phyloP scores from a whole-genome alignment of 495 filamentous ascomycete species.

The Aspergillus wentii region DNA sequence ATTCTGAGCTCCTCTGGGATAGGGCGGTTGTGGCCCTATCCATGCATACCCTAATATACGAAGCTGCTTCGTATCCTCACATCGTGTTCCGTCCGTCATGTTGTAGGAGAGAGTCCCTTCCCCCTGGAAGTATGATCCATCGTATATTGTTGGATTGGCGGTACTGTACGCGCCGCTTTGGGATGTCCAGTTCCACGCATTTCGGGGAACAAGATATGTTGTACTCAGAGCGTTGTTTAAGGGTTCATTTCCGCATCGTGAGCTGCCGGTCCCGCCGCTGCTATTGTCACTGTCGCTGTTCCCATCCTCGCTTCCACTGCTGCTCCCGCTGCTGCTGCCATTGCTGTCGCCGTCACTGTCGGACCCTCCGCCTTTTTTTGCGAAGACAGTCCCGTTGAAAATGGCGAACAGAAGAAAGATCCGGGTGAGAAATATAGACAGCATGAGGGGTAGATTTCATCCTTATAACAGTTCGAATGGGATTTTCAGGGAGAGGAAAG shows the following conservation, averaged over 20 bases:
- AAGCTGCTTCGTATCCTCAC: neutral
- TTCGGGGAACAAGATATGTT: slow-evolving; percentile 1
- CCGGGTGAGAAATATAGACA: neutral
- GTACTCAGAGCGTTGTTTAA: neutral
- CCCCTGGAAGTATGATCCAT: slow-evolving; percentile 4
- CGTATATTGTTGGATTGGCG: slow-evolving; percentile 1
- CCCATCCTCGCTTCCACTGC: neutral
- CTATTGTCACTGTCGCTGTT: too few relatives aligned
- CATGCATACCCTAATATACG: slow-evolving; percentile 2
- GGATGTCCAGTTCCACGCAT: slow-evolving; percentile 2
- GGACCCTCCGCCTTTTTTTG: neutral
- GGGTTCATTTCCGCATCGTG: slow-evolving; percentile 1
- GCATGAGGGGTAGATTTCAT: neutral
- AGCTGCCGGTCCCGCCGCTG: too few relatives aligned
- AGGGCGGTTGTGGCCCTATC: slow-evolving; percentile 3
- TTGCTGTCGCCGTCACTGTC: neutral
- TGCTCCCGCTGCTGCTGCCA: neutral
- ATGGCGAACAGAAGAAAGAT: slow-evolving; percentile 1
- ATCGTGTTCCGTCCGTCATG: neutral
- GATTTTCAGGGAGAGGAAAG: too few relatives aligned
- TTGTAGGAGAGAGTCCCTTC: slow-evolving; percentile 2
- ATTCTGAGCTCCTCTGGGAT: neutral
- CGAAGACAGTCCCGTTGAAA: neutral
- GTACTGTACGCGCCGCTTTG: neutral
- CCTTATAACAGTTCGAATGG: neutral